Percentiles rank a stretch among this genome's conserved stretches.
Conservation (phyloP, 179 eudicot genomes). For the Nepenthes alata region DNA sequence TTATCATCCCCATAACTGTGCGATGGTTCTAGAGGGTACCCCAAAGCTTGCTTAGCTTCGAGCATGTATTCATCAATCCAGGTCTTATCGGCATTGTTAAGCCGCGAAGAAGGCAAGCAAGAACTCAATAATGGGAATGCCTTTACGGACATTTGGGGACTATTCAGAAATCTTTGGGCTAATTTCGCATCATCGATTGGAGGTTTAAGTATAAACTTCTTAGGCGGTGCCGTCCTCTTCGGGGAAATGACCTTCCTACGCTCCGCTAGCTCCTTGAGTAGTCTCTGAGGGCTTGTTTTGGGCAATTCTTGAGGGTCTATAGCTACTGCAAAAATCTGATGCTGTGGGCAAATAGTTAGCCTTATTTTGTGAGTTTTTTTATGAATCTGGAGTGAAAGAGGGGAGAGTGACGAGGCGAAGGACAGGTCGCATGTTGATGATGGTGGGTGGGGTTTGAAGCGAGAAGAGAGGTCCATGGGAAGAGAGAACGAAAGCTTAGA, state of each 20-base stretch:
- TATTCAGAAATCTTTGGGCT: conserved; percentile 67
- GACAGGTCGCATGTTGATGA: conserved; percentile 34
- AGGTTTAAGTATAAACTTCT: conserved; percentile 69
- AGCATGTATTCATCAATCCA: conserved; percentile 92
- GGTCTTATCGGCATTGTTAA: conserved; percentile 50
- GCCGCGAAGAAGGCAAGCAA: conserved; percentile 57
- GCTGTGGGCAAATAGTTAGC: conserved; percentile 13
- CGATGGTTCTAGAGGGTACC: conserved; percentile 78
- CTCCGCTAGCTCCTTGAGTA: conserved; percentile 72
- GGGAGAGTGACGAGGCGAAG: conserved; percentile 52
- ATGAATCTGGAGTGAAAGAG: conserved; percentile 28
- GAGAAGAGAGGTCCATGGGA: conserved; percentile 64
- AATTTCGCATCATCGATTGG: conserved; percentile 72
- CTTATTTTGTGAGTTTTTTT: conserved; percentile 11
- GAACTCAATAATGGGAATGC: conserved; percentile 81
- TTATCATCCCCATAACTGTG: conserved; percentile 61
- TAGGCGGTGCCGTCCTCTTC: conserved; percentile 54
- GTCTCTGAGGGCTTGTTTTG: conserved; percentile 67
- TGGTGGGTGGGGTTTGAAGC: conserved; percentile 42
- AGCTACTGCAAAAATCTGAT: conserved; percentile 31
- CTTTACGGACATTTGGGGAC: conserved; percentile 82
- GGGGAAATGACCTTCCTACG: conserved; percentile 60
- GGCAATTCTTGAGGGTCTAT: conserved; percentile 55
- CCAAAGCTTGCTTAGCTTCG: conserved; percentile 89
- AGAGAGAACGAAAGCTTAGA: background rate